Evolutionary conservation across 306 rosid species (phyloP).

Genomic region (Trichosanthes truncata): DNA sequence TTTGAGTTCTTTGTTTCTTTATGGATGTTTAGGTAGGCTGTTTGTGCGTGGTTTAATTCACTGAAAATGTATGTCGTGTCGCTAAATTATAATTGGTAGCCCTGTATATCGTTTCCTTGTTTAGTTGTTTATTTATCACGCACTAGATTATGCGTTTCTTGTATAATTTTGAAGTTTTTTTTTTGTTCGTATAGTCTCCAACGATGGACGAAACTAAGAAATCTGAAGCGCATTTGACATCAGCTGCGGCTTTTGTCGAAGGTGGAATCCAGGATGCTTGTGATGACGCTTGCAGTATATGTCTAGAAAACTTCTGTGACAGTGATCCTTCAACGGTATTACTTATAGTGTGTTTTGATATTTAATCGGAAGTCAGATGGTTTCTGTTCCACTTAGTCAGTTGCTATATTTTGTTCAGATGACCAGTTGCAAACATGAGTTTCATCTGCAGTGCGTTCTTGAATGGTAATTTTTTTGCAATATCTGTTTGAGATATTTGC

Average conservation of each 20-base stretch:
- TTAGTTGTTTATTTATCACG: neutral
- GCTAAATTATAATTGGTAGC: neutral
- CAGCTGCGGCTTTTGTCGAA: conserved; percentile 93
- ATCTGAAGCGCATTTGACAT: conserved; percentile 74
- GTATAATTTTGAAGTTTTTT: neutral
- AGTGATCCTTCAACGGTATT: conserved; percentile 88
- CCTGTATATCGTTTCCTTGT: neutral
- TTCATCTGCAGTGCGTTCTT: conserved; percentile 94
- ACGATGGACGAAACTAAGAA: conserved; percentile 41
- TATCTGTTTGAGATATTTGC: neutral
- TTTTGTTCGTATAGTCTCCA: conserved; percentile 25
- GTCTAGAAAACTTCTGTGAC: conserved; percentile 73
- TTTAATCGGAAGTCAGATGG: neutral
- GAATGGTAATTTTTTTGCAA: conserved; percentile 52
- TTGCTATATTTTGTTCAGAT: conserved; percentile 33
- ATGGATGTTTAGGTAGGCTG: neutral
- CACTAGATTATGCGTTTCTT: neutral
- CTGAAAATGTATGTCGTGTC: neutral
- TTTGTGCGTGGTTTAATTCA: neutral
- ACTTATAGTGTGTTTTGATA: neutral
- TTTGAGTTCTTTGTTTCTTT: neutral
- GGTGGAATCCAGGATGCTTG: conserved; percentile 97
- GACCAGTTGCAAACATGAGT: conserved; percentile 85
- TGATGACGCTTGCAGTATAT: conserved; percentile 93
- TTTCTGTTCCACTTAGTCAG: neutral